A percentile compares a stretch with the other conserved stretches of the same genome.
Conservation (phyloP, 495 filamentous ascomycete genomes). For the Annulohypoxylon bovei region DNA sequence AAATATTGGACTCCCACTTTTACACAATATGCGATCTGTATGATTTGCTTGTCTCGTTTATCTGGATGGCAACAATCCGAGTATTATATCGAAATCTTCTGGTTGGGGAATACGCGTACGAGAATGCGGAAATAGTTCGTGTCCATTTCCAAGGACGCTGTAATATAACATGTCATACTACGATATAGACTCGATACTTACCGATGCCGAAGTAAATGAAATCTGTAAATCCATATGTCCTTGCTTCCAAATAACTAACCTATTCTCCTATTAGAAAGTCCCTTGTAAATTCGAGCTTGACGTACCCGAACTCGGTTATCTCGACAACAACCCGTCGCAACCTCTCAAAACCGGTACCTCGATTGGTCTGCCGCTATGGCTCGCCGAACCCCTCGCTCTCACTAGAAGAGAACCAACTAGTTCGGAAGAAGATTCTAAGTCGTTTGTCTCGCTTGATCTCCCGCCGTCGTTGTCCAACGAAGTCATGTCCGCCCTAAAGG, state of each 20-base stretch:
- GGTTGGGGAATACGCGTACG: background rate
- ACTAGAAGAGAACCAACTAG: slow-evolving; percentile 67
- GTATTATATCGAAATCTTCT: background rate
- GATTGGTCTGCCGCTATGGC: slow-evolving; percentile 90
- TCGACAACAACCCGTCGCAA: slow-evolving; percentile 73
- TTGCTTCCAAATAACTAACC: slow-evolving; percentile 6
- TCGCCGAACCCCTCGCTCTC: slow-evolving; percentile 95
- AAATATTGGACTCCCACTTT: background rate
- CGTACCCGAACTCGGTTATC: slow-evolving; percentile 84
- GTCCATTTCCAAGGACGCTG: background rate
- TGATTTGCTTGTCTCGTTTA: too few relatives aligned
- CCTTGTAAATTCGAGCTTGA: slow-evolving; percentile 93
- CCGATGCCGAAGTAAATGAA: slow-evolving; percentile 79
- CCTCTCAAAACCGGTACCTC: slow-evolving; percentile 81
- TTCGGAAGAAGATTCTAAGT: slow-evolving; percentile 51
- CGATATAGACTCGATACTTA: slow-evolving; percentile 92
- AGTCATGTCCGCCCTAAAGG: slow-evolving; percentile 90
- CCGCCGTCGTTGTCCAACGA: slow-evolving; percentile 79
- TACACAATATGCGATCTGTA: background rate
- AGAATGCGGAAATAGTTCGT: slow-evolving; percentile 8
- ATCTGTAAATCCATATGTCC: background rate
- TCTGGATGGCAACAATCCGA: too few relatives aligned
- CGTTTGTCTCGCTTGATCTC: slow-evolving; percentile 82
- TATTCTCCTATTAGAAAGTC: slow-evolving; percentile 72
- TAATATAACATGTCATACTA: slow-evolving; percentile 81